Conservation (phyloP, 202 grass and related monocot species). For the Cymbopogon flexuosus region DNA sequence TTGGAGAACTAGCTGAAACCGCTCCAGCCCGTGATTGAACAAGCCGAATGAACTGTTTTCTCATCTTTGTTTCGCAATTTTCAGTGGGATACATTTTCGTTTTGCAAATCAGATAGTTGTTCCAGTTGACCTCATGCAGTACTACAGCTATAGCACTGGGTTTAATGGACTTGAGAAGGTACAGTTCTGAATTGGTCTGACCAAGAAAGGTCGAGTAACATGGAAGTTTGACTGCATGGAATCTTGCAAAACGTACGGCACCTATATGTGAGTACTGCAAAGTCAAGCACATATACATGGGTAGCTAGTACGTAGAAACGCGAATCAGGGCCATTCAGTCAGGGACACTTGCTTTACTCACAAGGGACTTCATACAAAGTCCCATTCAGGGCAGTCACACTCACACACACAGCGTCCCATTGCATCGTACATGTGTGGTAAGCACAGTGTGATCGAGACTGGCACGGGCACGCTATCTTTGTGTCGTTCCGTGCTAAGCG, state of each 20-base stretch:
- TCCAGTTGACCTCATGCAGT: no score
- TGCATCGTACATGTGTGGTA: neutral
- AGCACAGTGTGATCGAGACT: neutral
- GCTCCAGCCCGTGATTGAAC: no score
- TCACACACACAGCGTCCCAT: neutral
- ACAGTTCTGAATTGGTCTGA: neutral
- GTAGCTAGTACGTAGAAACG: constrained; percentile 3
- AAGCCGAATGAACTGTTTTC: neutral
- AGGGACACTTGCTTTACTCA: constrained; percentile 38
- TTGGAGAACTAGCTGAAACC: no score
- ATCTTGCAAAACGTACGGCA: constrained; percentile 34
- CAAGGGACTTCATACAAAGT: constrained; percentile 22
- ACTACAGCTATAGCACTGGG: no score
- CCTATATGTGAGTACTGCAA: constrained; percentile 14
- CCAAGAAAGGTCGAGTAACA: constrained; percentile 32
- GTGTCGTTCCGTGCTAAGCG: constrained; percentile 17
- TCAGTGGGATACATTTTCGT: neutral
- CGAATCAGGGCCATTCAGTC: constrained; percentile 28
- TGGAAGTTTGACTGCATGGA: constrained; percentile 46
- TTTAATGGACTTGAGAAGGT: no score
- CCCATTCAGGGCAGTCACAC: neutral
- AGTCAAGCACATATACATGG: neutral
- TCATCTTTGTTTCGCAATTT: neutral
- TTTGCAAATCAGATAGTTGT: no score
- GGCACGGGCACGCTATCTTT: neutral